Conservation (phyloP, 169 alveolate genomes). For the Plasmodium vivax region DNA sequence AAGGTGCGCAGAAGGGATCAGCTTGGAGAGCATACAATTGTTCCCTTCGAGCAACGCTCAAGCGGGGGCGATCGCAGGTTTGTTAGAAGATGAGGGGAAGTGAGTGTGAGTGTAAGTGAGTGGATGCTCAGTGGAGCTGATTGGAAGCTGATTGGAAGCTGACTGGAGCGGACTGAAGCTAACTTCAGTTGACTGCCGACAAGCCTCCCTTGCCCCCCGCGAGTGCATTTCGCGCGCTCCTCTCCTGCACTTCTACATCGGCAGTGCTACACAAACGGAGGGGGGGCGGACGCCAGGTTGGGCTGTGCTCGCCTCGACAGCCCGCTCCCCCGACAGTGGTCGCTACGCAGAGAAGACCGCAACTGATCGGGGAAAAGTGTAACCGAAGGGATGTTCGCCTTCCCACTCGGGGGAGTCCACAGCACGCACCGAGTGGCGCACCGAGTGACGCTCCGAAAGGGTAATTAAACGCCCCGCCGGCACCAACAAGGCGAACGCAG, state of each 20-base stretch:
- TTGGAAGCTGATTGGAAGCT: not conserved
- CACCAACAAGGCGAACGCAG: not conserved
- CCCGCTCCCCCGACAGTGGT: not conserved
- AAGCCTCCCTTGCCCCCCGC: not conserved
- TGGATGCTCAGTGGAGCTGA: no score
- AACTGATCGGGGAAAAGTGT: not conserved
- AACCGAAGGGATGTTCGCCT: not conserved
- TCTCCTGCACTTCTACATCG: not conserved
- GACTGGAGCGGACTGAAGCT: no score
- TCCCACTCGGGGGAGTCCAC: not conserved
- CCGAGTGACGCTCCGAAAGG: no score
- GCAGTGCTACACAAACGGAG: not conserved
- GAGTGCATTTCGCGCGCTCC: not conserved
- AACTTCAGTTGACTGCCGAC: no score
- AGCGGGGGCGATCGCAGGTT: not conserved
- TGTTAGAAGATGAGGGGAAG: no score
- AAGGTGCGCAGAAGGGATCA: not conserved
- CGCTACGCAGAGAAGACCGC: not conserved
- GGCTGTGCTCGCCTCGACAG: not conserved
- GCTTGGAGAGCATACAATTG: not conserved
- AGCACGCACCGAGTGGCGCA: not conserved
- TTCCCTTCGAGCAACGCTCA: not conserved
- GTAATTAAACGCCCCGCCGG: not conserved
- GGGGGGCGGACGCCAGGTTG: not conserved
- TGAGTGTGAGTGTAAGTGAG: no score